Evolutionary conservation across 441 rosid genomes (phyloP), one percentile per base, ranked within the genome.

Genomic region (Gossypium trilobum): DNA sequence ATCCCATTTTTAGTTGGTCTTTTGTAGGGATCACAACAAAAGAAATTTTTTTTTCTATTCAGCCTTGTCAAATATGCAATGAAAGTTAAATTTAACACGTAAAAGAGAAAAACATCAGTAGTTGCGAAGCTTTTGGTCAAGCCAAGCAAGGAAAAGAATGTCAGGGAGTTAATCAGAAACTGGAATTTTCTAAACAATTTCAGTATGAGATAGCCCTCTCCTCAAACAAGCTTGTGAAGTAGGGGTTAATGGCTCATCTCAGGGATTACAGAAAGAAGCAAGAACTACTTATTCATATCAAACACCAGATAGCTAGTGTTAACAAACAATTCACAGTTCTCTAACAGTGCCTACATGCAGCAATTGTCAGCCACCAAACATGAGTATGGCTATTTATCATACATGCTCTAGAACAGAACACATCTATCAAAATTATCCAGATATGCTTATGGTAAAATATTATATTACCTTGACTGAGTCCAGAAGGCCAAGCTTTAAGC

Each of bases 381-480:
- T 31, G 44, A 7, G 8, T 11, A 20, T 42, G 10, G 54, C 33
- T 44, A 20, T 42, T 20, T 25, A 67, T 31, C 46, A 61, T 10
- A 31, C 13, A 61, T 16, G 46, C 5, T 0, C 44, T 14, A 6
- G 19, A 60, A 27, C 42, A 29, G 11, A 29, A 29, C 19, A 27
- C 44, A 29, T 14, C 3, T 58, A 39, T 19, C 63, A 20, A 70
- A 70, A 46, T 25, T 3, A 58, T 22, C 46, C 39, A 17, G 60
- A 61, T 59, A 33, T 71, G 55, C 16, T 78, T 33, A 68, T 17
- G 27, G 19, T 71, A 1, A 62, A 27, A 14, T 55, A 72, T 52
- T 71, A 48, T 14, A 76, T 72, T 84, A 95, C 99, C 97, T 95
- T 95, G 75, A 95, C 87, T 0, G 84, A 86, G 62, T 92, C 96